Conservation (phyloP, 352 stramenopile species). For the Globisporangium cederbergense region DNA sequence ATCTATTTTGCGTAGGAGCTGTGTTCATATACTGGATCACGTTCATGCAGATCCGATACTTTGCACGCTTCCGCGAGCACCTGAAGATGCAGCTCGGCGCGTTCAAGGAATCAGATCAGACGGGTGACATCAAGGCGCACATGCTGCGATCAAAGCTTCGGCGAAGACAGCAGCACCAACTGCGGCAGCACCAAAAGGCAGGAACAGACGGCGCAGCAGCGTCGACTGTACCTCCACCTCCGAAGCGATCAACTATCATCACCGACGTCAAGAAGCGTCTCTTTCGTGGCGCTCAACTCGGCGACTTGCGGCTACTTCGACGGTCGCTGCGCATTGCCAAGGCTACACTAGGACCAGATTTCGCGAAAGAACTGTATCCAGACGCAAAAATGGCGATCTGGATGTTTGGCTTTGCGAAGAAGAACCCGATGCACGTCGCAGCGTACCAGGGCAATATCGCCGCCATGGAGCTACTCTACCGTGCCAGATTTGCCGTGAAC, state of each 20-base stretch:
- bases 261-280: constrained; percentile 65
- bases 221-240: constrained; percentile 11
- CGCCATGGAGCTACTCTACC: constrained; percentile 60
- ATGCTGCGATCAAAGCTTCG: constrained; percentile 56
- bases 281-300: constrained; percentile 67
- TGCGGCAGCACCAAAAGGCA: constrained; percentile 22
- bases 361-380: constrained; percentile 61
- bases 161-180: constrained; percentile 36
- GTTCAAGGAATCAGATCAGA: constrained; percentile 81
- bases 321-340: constrained; percentile 55
- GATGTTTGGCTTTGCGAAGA: constrained; percentile 74
- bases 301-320: constrained; percentile 57
- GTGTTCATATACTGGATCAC: constrained; percentile 57
- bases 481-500: constrained; percentile 60
- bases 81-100: constrained; percentile 83
- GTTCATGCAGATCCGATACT: constrained; percentile 65
- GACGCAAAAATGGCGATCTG: constrained; percentile 63
- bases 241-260: constrained; percentile 31
- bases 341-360: constrained; percentile 43
- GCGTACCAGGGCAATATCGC: constrained; percentile 78
- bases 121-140: constrained; percentile 69
- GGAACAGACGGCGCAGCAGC: constrained; percentile 8
- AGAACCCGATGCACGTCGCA: constrained; percentile 84
- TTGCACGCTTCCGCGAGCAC: constrained; percentile 77
- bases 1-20: constrained; percentile 42